Evolutionary conservation across 2,329 filamentous ascomycete genomes (phyloP).

Genomic region (Paracoccidioides brasiliensis): DNA sequence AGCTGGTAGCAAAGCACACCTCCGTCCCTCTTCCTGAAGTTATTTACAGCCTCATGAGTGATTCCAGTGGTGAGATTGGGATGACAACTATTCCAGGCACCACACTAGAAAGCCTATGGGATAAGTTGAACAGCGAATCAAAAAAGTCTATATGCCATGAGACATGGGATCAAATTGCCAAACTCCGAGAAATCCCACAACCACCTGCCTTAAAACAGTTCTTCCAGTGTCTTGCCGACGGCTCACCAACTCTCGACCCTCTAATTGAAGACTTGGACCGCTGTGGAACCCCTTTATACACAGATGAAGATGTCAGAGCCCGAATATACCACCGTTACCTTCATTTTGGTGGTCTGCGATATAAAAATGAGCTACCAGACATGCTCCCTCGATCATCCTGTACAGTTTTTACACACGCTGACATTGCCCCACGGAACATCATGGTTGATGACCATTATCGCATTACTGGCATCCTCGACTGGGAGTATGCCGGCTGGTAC

Average conservation of each 20-base stretch:
- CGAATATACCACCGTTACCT: constrained; percentile 18
- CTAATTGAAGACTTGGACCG: constrained; percentile 15
- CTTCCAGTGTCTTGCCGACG: constrained; percentile 16
- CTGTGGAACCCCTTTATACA: constrained; percentile 12
- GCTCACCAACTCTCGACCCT: constrained; percentile 13
- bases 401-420: constrained; percentile 21
- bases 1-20: constrained; percentile 9
- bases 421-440: constrained; percentile 23
- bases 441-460: constrained; percentile 15
- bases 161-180: constrained; percentile 13
- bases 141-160: constrained; percentile 15
- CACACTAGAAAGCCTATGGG: constrained; percentile 11
- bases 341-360: constrained; percentile 13
- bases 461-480: constrained; percentile 27
- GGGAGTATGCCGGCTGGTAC: constrained; percentile 30
- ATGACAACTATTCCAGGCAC: constrained; percentile 12
- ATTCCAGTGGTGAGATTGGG: constrained; percentile 5
- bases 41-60: constrained; percentile 3
- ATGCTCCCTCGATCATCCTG: constrained; percentile 16
- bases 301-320: constrained; percentile 12
- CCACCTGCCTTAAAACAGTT: constrained; percentile 9
- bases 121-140: constrained; percentile 10
- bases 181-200: constrained; percentile 11
- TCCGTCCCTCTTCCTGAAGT: constrained; percentile 14
- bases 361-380: constrained; percentile 12